Conservation (phyloP, 768 basidiomycete species). For the Coprinopsis sp. region DNA sequence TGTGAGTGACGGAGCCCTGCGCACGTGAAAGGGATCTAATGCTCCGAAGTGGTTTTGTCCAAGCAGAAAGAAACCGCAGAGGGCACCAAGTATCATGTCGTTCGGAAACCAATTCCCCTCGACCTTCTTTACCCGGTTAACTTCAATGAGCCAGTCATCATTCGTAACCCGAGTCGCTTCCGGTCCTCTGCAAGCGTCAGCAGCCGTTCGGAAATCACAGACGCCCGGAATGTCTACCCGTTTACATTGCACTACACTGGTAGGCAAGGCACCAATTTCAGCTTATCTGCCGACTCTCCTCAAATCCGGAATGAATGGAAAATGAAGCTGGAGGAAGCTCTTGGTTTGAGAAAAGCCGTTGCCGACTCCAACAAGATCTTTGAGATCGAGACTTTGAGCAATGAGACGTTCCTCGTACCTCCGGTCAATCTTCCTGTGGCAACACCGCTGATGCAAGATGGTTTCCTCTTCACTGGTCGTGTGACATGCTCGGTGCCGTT, state of each 20-base stretch:
- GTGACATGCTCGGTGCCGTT: constrained; percentile 96
- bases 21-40: background rate
- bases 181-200: constrained; percentile 6
- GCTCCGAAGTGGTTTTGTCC: background rate
- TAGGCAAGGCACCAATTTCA: constrained; percentile 77
- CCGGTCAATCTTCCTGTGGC: constrained; percentile 44
- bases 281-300: constrained; percentile 75
- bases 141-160: constrained; percentile 72
- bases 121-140: constrained; percentile 81
- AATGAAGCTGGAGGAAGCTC: constrained; percentile 84
- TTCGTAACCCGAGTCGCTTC: constrained; percentile 62
- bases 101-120: constrained; percentile 83
- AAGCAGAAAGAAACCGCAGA: constrained; percentile 63
- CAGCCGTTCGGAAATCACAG: constrained; percentile 23
- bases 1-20: constrained; percentile 38
- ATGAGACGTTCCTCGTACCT: constrained; percentile 80
- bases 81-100: constrained; percentile 70
- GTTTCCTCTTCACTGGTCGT: constrained; percentile 68
- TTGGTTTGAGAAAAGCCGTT: constrained; percentile 78
- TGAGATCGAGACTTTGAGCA: constrained; percentile 84
- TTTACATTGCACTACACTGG: constrained; percentile 87
- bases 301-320: constrained; percentile 82
- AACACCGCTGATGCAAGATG: constrained; percentile 61
- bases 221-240: constrained; percentile 75
- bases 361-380: constrained; percentile 96